Evolutionary conservation across 306 rosid genomes (phyloP).

Genomic region (Rubus idaeus): DNA sequence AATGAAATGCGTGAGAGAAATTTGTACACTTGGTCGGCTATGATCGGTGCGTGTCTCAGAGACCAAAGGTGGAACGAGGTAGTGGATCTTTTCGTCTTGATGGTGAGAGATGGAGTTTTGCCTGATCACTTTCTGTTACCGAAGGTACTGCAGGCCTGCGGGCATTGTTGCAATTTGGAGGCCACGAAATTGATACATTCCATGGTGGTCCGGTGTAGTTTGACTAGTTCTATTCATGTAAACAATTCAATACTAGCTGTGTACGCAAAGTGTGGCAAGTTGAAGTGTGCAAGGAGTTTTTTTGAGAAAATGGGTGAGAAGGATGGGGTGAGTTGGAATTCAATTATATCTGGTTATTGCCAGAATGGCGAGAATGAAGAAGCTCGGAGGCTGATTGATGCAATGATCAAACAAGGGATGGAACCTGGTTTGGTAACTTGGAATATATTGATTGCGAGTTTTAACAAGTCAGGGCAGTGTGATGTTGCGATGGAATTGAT

Average conservation of each 20-base stretch:
- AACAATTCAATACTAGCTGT: slow-evolving; percentile 59
- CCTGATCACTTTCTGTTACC: slow-evolving; percentile 79
- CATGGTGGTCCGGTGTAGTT: slow-evolving; percentile 51
- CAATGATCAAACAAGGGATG: slow-evolving; percentile 58
- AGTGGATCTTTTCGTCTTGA: slow-evolving; percentile 55
- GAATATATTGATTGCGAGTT: slow-evolving; percentile 73
- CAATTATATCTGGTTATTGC: slow-evolving; percentile 68
- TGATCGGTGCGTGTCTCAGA: slow-evolving; percentile 79
- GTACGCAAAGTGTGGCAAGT: slow-evolving; percentile 68
- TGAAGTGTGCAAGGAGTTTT: slow-evolving; percentile 56
- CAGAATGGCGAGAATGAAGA: slow-evolving; percentile 54
- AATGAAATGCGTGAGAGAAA: slow-evolving; percentile 76
- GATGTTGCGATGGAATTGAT: slow-evolving; percentile 68
- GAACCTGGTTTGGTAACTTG: slow-evolving; percentile 73
- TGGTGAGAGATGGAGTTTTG: slow-evolving; percentile 60
- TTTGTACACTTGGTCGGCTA: slow-evolving; percentile 95
- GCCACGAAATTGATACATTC: slow-evolving; percentile 68
- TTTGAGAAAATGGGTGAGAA: slow-evolving; percentile 62
- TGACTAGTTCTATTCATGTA: slow-evolving; percentile 39
- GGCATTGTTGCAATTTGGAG: slow-evolving; percentile 51
- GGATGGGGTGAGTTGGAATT: slow-evolving; percentile 69
- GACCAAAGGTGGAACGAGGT: slow-evolving; percentile 66
- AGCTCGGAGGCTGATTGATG: slow-evolving; percentile 59
- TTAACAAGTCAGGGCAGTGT: slow-evolving; percentile 63
- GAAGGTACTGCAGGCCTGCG: slow-evolving; percentile 77